A percentile compares a stretch with the other conserved stretches of the same genome.
These are phyloP conservation scores for Auricularia auricula-judae DNA, from an alignment of 768 basidiomycete species.

Conservation along the genomic window DNA sequence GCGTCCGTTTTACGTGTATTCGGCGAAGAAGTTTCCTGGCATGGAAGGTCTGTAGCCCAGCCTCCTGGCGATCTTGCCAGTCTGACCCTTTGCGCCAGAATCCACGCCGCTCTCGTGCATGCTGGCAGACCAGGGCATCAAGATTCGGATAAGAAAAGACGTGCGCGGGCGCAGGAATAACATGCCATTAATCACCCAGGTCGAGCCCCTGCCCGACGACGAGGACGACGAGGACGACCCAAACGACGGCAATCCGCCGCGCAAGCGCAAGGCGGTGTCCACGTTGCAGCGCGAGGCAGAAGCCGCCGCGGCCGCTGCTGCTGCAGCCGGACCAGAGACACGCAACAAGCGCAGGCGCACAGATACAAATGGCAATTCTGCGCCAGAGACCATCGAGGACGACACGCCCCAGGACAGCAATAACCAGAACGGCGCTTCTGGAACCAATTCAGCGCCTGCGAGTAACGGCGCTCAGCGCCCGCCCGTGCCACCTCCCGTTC, in stretches of 20 bases:
- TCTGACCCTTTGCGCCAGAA: conserved; percentile 33
- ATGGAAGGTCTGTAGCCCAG: conserved; percentile 66
- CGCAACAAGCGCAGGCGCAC: neutral
- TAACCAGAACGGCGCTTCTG: neutral
- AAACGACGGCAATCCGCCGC: neutral
- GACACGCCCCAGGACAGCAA: neutral
- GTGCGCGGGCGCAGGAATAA: conserved; percentile 61
- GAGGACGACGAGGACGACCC: conserved; percentile 13
- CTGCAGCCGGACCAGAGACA: neutral
- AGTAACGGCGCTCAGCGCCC: neutral
- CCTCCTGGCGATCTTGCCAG: neutral
- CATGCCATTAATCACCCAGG: neutral
- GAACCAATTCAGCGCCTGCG: neutral
- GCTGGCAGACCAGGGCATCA: conserved; percentile 91
- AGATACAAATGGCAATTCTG: neutral
- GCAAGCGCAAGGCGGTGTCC: neutral
- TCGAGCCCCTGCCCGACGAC: conserved; percentile 29
- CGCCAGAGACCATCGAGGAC: neutral
- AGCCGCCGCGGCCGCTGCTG: neutral
- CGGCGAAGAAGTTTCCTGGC: conserved; percentile 92
- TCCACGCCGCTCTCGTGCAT: conserved; percentile 83
- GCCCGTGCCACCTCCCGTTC: neutral
- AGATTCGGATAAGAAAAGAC: conserved; percentile 88
- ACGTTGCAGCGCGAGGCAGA: neutral
- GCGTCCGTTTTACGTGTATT: conserved; percentile 86